A percentile compares a stretch with the other conserved stretches of the same genome.
These are phyloP conservation scores for Arachnomyces sp. DNA, from an alignment of 2,329 filamentous ascomycete species.

Conservation along the genomic window DNA sequence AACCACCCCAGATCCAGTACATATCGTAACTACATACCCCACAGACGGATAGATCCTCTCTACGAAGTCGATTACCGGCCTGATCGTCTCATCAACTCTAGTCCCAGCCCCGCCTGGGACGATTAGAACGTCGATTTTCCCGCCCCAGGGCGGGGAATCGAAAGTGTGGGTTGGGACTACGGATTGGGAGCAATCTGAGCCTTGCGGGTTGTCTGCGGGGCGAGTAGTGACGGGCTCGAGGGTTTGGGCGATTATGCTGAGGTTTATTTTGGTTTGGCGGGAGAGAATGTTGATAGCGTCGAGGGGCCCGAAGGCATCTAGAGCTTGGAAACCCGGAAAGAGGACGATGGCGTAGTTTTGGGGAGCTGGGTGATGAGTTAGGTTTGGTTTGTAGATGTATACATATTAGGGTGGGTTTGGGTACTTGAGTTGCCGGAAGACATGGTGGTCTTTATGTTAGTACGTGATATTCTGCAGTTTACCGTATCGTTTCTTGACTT, in stretches of 20 bases:
- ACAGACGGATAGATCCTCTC: slow-evolving; percentile 40
- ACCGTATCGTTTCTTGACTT: no score
- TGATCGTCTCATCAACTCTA: slow-evolving; percentile 20
- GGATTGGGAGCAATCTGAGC: slow-evolving; percentile 26
- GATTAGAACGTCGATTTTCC: slow-evolving; percentile 54
- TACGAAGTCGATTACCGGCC: slow-evolving; percentile 41
- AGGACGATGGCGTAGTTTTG: slow-evolving; percentile 20
- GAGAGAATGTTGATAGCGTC: slow-evolving; percentile 36
- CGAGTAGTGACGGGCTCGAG: slow-evolving; percentile 25
- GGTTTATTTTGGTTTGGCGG: slow-evolving; percentile 13
- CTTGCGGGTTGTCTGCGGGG: slow-evolving; percentile 10
- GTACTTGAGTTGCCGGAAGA: no score
- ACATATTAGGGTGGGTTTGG: no score
- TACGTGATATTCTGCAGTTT: not conserved
- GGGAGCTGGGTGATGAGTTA: slow-evolving; percentile 1
- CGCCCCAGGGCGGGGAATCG: slow-evolving; percentile 32
- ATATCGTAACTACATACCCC: slow-evolving; percentile 56
- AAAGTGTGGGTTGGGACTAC: slow-evolving; percentile 51
- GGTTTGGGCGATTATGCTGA: slow-evolving; percentile 25
- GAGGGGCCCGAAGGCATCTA: slow-evolving; percentile 41
- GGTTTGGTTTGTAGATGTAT: not conserved
- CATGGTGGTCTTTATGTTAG: no score
- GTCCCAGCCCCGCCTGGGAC: slow-evolving; percentile 56
- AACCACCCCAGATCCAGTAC: slow-evolving; percentile 55
- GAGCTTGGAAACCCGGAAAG: slow-evolving; percentile 36